Conservation (phyloP, 345 rosid genomes). For the Balakata baccata region DNA sequence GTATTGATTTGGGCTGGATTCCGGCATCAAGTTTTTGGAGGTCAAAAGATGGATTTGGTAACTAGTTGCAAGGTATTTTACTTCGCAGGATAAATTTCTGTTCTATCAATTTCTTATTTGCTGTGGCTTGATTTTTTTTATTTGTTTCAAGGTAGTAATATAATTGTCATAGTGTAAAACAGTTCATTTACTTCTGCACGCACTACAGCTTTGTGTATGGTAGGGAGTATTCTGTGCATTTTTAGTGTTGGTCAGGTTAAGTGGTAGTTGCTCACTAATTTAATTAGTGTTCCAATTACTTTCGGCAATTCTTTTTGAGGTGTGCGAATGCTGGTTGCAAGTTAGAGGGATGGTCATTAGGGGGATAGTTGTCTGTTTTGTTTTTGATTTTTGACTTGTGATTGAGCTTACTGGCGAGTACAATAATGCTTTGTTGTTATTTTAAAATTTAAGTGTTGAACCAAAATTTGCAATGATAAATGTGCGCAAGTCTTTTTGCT, state of each 20-base stretch:
- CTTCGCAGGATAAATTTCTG: neutral
- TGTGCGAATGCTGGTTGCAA: neutral
- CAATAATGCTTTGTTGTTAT: neutral
- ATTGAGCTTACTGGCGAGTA: neutral
- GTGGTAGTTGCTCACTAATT: neutral
- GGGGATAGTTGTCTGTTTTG: neutral
- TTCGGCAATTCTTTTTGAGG: neutral
- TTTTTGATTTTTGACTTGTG: neutral
- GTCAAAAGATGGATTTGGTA: slow-evolving; percentile 68
- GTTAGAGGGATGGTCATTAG: neutral
- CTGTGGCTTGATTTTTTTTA: neutral
- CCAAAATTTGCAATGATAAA: neutral
- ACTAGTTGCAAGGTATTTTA: slow-evolving; percentile 66
- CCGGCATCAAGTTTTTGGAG: slow-evolving; percentile 19
- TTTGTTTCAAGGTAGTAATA: neutral
- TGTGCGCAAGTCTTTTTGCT: neutral
- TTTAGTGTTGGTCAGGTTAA: no score
- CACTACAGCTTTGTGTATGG: neutral
- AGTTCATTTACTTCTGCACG: neutral
- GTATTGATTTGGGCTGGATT: slow-evolving; percentile 26
- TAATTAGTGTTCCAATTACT: neutral
- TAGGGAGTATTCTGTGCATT: neutral
- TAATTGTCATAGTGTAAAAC: neutral
- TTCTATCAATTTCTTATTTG: neutral
- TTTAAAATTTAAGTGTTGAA: neutral